Evolutionary conservation across 202 grass and related monocot species (phyloP), one percentile per base, ranked within the genome.

Genomic region (Carex sylvatica): DNA sequence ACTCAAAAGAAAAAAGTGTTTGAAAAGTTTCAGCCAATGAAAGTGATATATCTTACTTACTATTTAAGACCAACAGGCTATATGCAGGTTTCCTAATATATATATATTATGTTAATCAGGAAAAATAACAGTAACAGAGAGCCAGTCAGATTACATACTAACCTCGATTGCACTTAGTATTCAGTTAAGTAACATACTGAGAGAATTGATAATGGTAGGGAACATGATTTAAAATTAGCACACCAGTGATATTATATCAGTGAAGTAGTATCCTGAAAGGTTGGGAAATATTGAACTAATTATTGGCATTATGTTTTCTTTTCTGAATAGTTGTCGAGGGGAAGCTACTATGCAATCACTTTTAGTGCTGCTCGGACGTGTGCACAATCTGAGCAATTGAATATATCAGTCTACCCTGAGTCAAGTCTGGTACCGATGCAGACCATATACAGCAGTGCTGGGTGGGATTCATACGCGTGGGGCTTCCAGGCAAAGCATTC

Each of bases 391-490:
- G 94, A 97, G 87, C 36, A 20, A 74, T 83, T 97, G 2, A 97
- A 97, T 83, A 51, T 97, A 2, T 89, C 94, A 0, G 92, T 82
- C 40, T 83, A 31, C 6, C 82, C 86, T 4, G 92, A 98, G 76
- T 90, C 33, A 40, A 82, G 90, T 78, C 5, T 94, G 4, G 58
- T 97, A 11, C 88, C 90, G 10, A 36, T 94, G 2, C 95, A 94
- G 85, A 93, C 92, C 0, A 79, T 91, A 62, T 94, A 92, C 75
- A 87, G 85, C 70, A 93, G 80, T 86, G 82, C 2, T 63, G 90
- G 95, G 0, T 94, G 92, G 88, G 88, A 91, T 89, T 91, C 85
- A 24, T 94, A 90, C 83, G 83, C 90, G 2, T 98, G 86, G 86
- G 92, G 84, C 1, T 90, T 98, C 87, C 83, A 35, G 47, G 85